Evolutionary conservation across 2,329 filamentous ascomycete species (phyloP).

Genomic region (Monosporascus sp.): DNA sequence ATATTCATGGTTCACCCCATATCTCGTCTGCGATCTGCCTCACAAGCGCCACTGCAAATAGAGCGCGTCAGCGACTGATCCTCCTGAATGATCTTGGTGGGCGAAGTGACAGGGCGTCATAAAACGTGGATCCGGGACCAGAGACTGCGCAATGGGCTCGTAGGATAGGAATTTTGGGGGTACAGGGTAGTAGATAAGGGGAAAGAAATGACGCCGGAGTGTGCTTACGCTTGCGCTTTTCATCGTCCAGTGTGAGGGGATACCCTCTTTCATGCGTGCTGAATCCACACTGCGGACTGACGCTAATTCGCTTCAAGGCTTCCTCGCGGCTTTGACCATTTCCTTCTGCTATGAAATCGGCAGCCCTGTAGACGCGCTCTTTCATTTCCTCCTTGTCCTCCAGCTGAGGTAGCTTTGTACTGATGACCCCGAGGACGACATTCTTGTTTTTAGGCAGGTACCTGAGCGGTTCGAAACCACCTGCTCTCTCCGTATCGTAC

Average conservation of each 20-base stretch:
- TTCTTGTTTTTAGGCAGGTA: constrained; percentile 55
- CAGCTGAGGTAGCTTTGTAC: constrained; percentile 55
- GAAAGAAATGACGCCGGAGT: background rate
- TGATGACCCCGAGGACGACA: constrained; percentile 59
- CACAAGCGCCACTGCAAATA: constrained; percentile 50
- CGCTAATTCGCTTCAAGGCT: constrained; percentile 60
- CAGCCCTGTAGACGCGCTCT: constrained; percentile 52
- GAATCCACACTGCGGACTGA: constrained; percentile 70
- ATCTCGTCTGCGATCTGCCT: constrained; percentile 67
- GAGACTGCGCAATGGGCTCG: no score
- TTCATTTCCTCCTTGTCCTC: constrained; percentile 62
- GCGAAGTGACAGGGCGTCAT: background rate
- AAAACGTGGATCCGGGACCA: no score
- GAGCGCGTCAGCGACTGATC: background rate
- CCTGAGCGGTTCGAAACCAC: constrained; percentile 60
- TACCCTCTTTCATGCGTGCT: constrained; percentile 72
- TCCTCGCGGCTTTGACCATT: constrained; percentile 58
- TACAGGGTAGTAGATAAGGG: background rate
- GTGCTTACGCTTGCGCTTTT: constrained; percentile 57
- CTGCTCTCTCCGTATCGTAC: constrained; percentile 60
- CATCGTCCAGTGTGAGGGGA: constrained; percentile 60
- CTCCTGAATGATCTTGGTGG: background rate
- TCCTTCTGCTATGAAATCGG: constrained; percentile 64
- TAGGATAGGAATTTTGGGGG: background rate
- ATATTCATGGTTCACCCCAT: constrained; percentile 47